Evolutionary conservation across 139 green algal species (phyloP).

Genomic region (Chlorella sp.): DNA sequence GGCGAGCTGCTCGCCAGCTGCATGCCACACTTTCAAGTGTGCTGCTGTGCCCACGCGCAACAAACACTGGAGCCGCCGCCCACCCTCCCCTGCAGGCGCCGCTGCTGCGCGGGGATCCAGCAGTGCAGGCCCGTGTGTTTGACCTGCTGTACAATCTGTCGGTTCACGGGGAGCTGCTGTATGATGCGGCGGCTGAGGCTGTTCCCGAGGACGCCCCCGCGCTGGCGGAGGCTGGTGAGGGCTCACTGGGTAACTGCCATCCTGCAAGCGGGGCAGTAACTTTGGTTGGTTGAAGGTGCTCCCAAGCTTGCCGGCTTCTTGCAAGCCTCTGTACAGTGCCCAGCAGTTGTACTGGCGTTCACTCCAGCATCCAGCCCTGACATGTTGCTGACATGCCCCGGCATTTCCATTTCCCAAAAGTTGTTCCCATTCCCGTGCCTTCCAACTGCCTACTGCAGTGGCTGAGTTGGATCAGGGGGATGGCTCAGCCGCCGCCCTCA

Average conservation of each 20-base stretch:
- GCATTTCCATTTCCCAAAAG: too few relatives aligned
- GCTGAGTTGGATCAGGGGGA: constrained; percentile 7
- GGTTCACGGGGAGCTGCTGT: constrained; percentile 63
- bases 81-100: constrained; percentile 30
- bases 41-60: not conserved
- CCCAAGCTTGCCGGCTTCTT: too few relatives aligned
- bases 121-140: constrained; percentile 65
- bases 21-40: too few relatives aligned
- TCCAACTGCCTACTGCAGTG: not conserved
- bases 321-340: too few relatives aligned
- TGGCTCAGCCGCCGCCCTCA: too few relatives aligned
- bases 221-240: constrained; percentile 1
- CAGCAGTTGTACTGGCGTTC: too few relatives aligned
- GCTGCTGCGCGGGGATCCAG: constrained; percentile 38
- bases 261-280: too few relatives aligned
- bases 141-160: constrained; percentile 82
- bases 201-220: not conserved
- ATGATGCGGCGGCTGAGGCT: constrained; percentile 8
- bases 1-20: too few relatives aligned
- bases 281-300: too few relatives aligned
- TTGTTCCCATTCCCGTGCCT: not conserved
- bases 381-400: too few relatives aligned
- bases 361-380: too few relatives aligned
- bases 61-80: too few relatives aligned
- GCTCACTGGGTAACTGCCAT: not conserved